Conservation (phyloP, 257 asterid genomes). For the Sherardia arvensis region DNA sequence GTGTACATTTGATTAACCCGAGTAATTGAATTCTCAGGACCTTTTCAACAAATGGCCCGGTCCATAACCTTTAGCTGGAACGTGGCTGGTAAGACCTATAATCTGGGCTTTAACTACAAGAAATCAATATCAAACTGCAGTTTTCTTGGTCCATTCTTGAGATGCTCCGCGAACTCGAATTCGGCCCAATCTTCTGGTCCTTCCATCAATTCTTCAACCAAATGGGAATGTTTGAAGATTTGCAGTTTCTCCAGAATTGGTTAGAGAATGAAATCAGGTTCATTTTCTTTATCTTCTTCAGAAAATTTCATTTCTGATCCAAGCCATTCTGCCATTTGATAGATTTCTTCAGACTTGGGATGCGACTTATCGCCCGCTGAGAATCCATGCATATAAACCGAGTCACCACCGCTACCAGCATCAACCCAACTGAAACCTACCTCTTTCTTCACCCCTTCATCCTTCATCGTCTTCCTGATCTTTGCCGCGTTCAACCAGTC, state of each 20-base stretch:
- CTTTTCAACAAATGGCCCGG: too few relatives aligned
- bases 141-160: background rate
- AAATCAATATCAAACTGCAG: background rate
- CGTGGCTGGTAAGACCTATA: background rate
- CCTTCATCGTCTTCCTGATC: conserved; percentile 70
- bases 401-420: conserved; percentile 39
- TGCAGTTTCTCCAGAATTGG: conserved; percentile 8
- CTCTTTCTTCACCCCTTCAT: conserved; percentile 63
- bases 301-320: conserved; percentile 57
- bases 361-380: conserved; percentile 85
- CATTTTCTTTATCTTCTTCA: conserved; percentile 34
- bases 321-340: conserved; percentile 53
- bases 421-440: conserved; percentile 93
- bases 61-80: too few relatives aligned
- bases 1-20: too few relatives aligned
- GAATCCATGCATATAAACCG: conserved; percentile 53
- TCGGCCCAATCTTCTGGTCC: conserved; percentile 18
- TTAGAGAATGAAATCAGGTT: background rate
- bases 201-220: conserved; percentile 8
- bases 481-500: conserved; percentile 81
- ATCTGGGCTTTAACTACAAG: background rate
- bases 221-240: conserved; percentile 2
- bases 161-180: conserved; percentile 2
- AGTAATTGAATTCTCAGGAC: too few relatives aligned
- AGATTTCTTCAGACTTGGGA: conserved; percentile 45